Conservation (phyloP, 2,329 filamentous ascomycete genomes). For the Beauveria bassiana region DNA sequence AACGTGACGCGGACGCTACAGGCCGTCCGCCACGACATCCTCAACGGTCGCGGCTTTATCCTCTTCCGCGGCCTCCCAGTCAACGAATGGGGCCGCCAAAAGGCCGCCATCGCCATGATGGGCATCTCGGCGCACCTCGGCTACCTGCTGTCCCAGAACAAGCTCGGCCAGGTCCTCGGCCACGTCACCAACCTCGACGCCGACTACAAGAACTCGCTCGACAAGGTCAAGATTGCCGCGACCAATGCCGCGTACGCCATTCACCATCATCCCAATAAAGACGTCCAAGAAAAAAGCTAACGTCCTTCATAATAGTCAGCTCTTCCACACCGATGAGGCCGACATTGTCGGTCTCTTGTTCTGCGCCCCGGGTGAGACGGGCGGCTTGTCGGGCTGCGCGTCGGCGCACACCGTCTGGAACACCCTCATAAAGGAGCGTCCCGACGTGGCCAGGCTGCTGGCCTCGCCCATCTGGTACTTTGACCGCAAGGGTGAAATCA, state of each 20-base stretch:
- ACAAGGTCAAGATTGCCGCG: conserved; percentile 79
- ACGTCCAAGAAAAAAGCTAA: not conserved
- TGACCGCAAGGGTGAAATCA: conserved; percentile 80
- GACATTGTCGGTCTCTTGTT: conserved; percentile 81
- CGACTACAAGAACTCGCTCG: conserved; percentile 58
- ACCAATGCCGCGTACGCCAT: conserved; percentile 33
- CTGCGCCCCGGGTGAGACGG: conserved; percentile 63
- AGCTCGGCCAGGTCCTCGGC: conserved; percentile 71
- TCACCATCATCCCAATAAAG: not conserved
- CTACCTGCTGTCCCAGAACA: conserved; percentile 80
- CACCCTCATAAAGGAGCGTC: conserved; percentile 64
- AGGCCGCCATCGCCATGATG: conserved; percentile 79
- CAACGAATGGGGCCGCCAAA: conserved; percentile 63
- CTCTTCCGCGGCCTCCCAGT: conserved; percentile 84
- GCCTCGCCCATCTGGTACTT: conserved; percentile 83
- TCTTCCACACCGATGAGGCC: conserved; percentile 63
- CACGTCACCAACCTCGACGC: conserved; percentile 83
- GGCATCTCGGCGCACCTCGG: conserved; percentile 75
- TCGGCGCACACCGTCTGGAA: conserved; percentile 78
- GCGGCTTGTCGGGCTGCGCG: conserved; percentile 75
- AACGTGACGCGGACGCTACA: conserved; percentile 23
- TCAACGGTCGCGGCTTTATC: conserved; percentile 81
- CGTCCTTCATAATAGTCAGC: conserved; percentile 15
- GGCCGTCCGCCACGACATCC: conserved; percentile 29
- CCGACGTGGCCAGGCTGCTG: conserved; percentile 68